Conservation (phyloP, 164 flowering plant species). For the Aristolochia fimbriata region DNA sequence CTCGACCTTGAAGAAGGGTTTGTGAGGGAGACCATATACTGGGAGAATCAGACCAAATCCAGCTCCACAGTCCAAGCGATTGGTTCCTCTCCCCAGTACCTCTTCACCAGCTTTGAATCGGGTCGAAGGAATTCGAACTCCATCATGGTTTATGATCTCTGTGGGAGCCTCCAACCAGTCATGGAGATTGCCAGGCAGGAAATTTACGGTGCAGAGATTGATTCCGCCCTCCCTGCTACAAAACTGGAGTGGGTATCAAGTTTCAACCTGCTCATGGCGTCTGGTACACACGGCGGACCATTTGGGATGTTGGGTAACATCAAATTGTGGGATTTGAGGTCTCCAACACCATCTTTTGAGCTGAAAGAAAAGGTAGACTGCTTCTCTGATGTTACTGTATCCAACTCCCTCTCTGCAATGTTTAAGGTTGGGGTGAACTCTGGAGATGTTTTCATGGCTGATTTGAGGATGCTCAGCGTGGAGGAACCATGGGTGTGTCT, state of each 20-base stretch:
- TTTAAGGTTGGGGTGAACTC: slow-evolving; percentile 85
- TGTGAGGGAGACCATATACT: slow-evolving; percentile 43
- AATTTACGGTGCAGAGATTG: slow-evolving; percentile 70
- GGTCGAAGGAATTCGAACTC: slow-evolving; percentile 73
- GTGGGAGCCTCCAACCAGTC: slow-evolving; percentile 36
- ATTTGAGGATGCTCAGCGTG: slow-evolving; percentile 55
- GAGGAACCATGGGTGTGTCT: slow-evolving; percentile 56
- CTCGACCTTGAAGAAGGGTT: slow-evolving; percentile 54
- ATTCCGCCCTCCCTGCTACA: slow-evolving; percentile 70
- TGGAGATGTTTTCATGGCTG: slow-evolving; percentile 59
- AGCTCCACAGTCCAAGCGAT: slow-evolving; percentile 76
- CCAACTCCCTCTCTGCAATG: slow-evolving; percentile 37
- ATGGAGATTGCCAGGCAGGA: slow-evolving; percentile 63
- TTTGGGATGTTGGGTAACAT: slow-evolving; percentile 67
- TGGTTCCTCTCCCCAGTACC: slow-evolving; percentile 40
- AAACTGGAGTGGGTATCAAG: slow-evolving; percentile 68
- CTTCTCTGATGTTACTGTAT: slow-evolving; percentile 70
- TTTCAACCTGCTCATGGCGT: slow-evolving; percentile 54
- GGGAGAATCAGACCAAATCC: slow-evolving; percentile 79
- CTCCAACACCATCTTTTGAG: slow-evolving; percentile 54
- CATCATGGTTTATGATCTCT: slow-evolving; percentile 69
- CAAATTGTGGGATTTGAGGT: slow-evolving; percentile 72
- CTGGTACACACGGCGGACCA: slow-evolving; percentile 87
- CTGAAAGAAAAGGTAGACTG: slow-evolving; percentile 65
- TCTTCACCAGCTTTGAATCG: slow-evolving; percentile 86